Evolutionary conservation across 2,329 filamentous ascomycete genomes (phyloP).

Genomic region (Coniochaeta hoffmannii): DNA sequence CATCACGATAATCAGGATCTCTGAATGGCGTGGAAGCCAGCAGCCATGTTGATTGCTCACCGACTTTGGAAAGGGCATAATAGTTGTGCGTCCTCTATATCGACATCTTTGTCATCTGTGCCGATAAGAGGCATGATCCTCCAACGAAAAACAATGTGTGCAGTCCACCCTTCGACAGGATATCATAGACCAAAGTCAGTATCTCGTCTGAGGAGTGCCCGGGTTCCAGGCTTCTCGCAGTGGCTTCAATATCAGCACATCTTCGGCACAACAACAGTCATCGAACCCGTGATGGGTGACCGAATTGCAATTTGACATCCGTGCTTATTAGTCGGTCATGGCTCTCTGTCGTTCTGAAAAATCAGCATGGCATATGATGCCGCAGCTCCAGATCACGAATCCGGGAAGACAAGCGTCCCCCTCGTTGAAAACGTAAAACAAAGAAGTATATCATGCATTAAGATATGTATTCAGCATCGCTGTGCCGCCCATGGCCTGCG

Average conservation of each 20-base stretch:
- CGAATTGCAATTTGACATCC: slow-evolving; percentile 99
- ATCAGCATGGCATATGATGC: too few species aligned
- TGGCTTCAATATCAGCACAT: slow-evolving; percentile 78
- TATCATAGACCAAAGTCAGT: slow-evolving; percentile 7
- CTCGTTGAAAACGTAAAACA: not conserved
- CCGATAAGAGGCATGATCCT: too few species aligned
- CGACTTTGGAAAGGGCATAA: too few species aligned
- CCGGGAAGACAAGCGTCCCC: not conserved
- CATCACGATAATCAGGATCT: not conserved
- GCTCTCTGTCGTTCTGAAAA: not conserved
- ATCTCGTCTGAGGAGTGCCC: slow-evolving; percentile 20
- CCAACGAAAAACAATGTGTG: slow-evolving; percentile 17
- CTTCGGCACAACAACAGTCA: slow-evolving; percentile 98
- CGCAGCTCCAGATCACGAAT: too few species aligned
- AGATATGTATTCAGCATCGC: not conserved
- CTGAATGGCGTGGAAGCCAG: not conserved
- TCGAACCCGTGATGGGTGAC: slow-evolving; percentile 45
- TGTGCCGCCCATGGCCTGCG: not conserved
- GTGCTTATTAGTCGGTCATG: slow-evolving; percentile 51
- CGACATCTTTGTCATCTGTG: too few species aligned
- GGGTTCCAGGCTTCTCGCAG: slow-evolving; percentile 29
- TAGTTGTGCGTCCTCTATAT: too few species aligned
- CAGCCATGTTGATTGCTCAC: too few species aligned
- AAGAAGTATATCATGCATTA: not conserved
- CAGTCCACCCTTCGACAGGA: slow-evolving; percentile 19